A percentile compares a stretch with the other conserved stretches of the same genome.
Evolutionary conservation across 345 rosid species (phyloP).

Genomic region (Fremontodendron californicum): DNA sequence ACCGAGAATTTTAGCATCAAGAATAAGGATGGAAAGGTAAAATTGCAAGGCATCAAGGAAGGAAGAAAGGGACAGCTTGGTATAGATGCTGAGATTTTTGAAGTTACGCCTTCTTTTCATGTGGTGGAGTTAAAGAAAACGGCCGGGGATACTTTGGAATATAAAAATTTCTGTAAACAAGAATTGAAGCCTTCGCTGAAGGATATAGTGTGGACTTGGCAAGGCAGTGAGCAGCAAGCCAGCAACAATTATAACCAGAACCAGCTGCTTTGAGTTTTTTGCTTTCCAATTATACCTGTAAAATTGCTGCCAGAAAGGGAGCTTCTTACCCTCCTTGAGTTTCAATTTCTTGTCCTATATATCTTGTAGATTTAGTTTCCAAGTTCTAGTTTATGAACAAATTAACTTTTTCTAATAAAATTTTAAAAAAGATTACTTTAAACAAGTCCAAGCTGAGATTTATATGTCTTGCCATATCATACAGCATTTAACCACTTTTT

Average conservation of each 20-base stretch:
- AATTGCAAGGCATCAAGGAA: slow-evolving; percentile 53
- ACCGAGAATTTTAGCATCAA: slow-evolving; percentile 45
- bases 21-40: slow-evolving; percentile 55
- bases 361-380: too few relatives aligned
- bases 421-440: background rate
- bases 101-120: slow-evolving; percentile 64
- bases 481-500: background rate
- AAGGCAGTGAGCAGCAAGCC: slow-evolving; percentile 39
- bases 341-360: background rate
- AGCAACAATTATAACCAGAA: background rate
- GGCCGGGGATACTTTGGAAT: slow-evolving; percentile 78
- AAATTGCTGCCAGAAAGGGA: background rate
- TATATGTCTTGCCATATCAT: background rate
- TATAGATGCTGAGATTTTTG: slow-evolving; percentile 70
- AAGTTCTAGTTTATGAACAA: background rate
- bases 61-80: slow-evolving; percentile 84
- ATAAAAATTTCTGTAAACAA: slow-evolving; percentile 50
- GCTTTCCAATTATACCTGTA: background rate
- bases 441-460: background rate
- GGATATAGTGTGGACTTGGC: slow-evolving; percentile 93
- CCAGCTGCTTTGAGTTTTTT: background rate
- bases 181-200: slow-evolving; percentile 71
- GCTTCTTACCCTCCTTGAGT: background rate
- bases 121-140: slow-evolving; percentile 76
- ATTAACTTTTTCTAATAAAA: background rate